Base-by-base conservation (phyloP, 352 stramenopile genomes). In the Phytophthora foliorum region DNA sequence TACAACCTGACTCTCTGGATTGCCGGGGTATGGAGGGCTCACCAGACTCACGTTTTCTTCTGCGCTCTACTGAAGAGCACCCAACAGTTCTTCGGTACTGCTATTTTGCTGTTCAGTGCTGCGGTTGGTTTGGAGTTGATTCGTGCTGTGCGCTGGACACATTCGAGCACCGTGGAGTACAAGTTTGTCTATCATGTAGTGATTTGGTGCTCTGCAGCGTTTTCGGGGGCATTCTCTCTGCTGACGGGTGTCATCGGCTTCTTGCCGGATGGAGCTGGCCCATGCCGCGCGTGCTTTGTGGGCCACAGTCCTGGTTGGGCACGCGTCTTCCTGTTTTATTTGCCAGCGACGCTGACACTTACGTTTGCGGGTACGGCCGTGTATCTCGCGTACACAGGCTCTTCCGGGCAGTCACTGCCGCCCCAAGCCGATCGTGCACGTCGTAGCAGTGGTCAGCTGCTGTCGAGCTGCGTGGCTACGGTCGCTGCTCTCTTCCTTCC, bases 1-100 rank as follows among this genome's bases (percentile, higher is more conserved):
- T 92, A 89, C 71, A 86, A 89, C 69, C 39, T 80, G 57, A 80
- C 76, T 2, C 57, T 94, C 0, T 94, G 86, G 86, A 66, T 87
- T 25, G 75, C 82, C 17, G 82, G 80, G 4, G 72, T 90, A 16
- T 80, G 58, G 74, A 66, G 63, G 4, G 44, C 62, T 36, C 77
- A 75, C 45, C 66, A 75, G 63, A 69, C 72, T 13, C 71, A 77
- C 41, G 32, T 74, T 17, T 69, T 80, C 32, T 87, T 90, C 51
- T 94, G 86, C 32, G 57, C 74, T 7, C 25, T 92, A 32, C 66
- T 92, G 4, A 79, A 81, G 36, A 75, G 81, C 31, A 64, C 79
- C 2, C 80, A 94, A 57, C 86, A 94, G 52, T 92, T 94, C 44
- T 72, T 82, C 3, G 86, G 86, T 52, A 87, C 80, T 3, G 82